Percentiles rank a stretch among this genome's conserved stretches.
These are phyloP conservation scores for Elaeis guineensis DNA, from an alignment of 176 grass and related monocot species.

Conservation along the genomic window DNA sequence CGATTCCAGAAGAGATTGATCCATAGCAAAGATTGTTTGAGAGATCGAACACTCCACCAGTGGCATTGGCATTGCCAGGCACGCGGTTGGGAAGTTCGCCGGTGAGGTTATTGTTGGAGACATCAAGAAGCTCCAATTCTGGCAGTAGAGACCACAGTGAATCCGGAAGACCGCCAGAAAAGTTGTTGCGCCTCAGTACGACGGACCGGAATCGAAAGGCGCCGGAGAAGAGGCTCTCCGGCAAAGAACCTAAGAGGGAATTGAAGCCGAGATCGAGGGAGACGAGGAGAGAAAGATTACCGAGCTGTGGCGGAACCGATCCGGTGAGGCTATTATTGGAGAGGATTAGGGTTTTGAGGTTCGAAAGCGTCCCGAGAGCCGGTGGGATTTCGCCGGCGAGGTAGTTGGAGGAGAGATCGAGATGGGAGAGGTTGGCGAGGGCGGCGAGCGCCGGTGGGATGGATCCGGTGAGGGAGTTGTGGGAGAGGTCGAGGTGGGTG, in stretches of 20 bases:
- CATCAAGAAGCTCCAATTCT: no score
- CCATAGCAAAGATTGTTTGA: constrained; percentile 71
- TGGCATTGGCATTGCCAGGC: neutral
- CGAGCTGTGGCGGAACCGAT: constrained; percentile 34
- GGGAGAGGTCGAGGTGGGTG: constrained; percentile 46
- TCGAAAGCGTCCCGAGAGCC: constrained; percentile 43
- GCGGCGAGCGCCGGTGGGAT: constrained; percentile 14
- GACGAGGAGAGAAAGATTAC: constrained; percentile 29
- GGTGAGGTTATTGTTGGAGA: no score
- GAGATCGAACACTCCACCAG: constrained; percentile 35
- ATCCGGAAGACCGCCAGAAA: no score
- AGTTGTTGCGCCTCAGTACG: no score
- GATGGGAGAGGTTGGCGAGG: neutral
- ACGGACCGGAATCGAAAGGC: no score
- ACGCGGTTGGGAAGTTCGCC: no score
- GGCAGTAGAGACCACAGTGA: no score
- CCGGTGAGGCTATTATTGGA: constrained; percentile 49
- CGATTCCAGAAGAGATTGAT: constrained; percentile 22
- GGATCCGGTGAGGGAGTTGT: constrained; percentile 26
- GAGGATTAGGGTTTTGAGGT: constrained; percentile 42
- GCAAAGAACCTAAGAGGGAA: neutral
- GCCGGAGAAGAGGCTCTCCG: no score
- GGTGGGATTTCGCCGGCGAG: constrained; percentile 6
- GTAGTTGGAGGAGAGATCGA: constrained; percentile 1
- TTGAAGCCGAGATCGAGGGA: constrained; percentile 26